A percentile compares a stretch with the other conserved stretches of the same genome.
phyloP scores from a whole-genome alignment of 2,329 filamentous ascomycete genomes.

The Alternaria novae-zelandiae region DNA sequence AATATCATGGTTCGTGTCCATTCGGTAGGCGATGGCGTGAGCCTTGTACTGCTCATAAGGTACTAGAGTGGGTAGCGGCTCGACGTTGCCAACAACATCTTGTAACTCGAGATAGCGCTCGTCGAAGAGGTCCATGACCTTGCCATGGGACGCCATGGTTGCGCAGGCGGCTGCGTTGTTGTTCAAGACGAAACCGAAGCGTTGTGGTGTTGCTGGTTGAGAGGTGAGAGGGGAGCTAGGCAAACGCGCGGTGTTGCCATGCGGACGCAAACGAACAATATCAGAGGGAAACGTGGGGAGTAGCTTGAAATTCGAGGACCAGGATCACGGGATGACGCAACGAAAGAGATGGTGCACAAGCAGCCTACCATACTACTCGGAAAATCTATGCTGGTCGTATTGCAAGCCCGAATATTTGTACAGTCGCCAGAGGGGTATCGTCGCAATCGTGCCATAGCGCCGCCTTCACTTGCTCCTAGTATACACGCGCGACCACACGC shows the following conservation, averaged over 20 bases:
- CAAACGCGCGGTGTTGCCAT: conserved; percentile 2
- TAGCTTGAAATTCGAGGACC: conserved; percentile 1
- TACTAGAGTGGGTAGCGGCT: conserved; percentile 38
- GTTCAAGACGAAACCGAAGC: neutral
- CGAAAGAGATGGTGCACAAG: neutral
- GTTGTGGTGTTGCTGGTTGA: neutral
- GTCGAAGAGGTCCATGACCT: conserved; percentile 40
- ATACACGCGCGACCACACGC: neutral
- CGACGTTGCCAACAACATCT: conserved; percentile 40
- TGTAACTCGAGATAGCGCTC: conserved; percentile 39
- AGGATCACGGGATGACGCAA: neutral
- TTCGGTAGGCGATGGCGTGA: conserved; percentile 34
- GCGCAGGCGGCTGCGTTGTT: neutral
- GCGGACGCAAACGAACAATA: conserved; percentile 12
- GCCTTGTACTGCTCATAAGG: conserved; percentile 38
- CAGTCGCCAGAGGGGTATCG: conserved; percentile 28
- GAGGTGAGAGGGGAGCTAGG: conserved; percentile 4
- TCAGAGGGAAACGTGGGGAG: conserved; percentile 4
- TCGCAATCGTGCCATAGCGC: conserved; percentile 12
- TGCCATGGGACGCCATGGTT: conserved; percentile 38
- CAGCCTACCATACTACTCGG: neutral
- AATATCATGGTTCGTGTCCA: conserved; percentile 32
- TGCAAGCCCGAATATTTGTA: conserved; percentile 5
- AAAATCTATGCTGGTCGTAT: conserved; percentile 9
- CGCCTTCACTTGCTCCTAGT: neutral